phyloP scores from a whole-genome alignment of 805 yeast species.

The Priceomyces castillae region DNA sequence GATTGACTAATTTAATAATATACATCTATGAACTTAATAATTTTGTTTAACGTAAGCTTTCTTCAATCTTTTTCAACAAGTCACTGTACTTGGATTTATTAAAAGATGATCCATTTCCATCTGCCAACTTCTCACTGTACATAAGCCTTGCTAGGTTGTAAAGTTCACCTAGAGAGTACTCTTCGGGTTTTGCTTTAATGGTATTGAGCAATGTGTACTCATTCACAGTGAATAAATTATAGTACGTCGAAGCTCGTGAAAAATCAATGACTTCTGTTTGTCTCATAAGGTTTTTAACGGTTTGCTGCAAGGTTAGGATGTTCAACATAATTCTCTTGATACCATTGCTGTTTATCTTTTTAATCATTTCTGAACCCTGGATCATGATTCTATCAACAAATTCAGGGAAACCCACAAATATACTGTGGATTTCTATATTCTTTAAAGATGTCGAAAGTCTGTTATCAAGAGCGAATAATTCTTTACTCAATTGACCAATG shows the following conservation, averaged over 20 bases:
- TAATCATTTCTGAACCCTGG: conserved; percentile 48
- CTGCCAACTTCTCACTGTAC: conserved; percentile 44
- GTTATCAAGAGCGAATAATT: conserved; percentile 46
- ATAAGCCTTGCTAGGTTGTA: conserved; percentile 53
- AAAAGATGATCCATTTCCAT: conserved; percentile 35
- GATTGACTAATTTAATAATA: neutral
- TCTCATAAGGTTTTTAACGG: conserved; percentile 55
- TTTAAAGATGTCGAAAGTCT: conserved; percentile 36
- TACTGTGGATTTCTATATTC: conserved; percentile 26
- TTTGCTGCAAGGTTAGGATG: conserved; percentile 65
- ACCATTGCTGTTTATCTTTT: conserved; percentile 55
- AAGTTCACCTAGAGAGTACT: conserved; percentile 44
- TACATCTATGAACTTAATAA: neutral
- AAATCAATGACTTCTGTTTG: conserved; percentile 56
- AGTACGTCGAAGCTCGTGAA: conserved; percentile 51
- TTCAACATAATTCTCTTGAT: conserved; percentile 57
- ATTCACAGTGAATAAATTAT: conserved; percentile 50
- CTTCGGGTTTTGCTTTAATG: conserved; percentile 29
- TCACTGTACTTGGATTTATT: conserved; percentile 39
- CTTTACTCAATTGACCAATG: conserved; percentile 50
- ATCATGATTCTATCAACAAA: conserved; percentile 53
- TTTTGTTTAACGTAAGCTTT: conserved; percentile 5
- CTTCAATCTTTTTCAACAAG: conserved; percentile 26
- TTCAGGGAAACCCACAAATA: conserved; percentile 47
- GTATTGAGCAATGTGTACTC: conserved; percentile 47